A percentile compares a stretch with the other conserved stretches of the same genome.
Evolutionary conservation across 2,329 filamentous ascomycete species (phyloP).

Genomic region (Aureobasidium vineae): DNA sequence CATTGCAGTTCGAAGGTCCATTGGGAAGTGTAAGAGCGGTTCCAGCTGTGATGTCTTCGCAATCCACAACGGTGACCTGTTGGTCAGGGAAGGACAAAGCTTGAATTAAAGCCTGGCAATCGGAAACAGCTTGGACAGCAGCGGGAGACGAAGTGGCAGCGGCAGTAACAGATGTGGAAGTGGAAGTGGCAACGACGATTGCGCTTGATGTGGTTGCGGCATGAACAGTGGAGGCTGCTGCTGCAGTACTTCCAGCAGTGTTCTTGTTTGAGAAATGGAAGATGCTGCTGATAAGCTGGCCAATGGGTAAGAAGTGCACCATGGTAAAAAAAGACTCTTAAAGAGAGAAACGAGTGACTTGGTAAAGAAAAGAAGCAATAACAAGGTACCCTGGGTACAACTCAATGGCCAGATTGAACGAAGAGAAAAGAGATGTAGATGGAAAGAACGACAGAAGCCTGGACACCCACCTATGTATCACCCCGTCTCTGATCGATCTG

Average conservation of each 20-base stretch:
- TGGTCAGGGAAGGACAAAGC: slow-evolving; percentile 9
- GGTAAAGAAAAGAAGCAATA: neutral
- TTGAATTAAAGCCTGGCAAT: slow-evolving; percentile 4
- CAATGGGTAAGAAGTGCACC: slow-evolving; percentile 1
- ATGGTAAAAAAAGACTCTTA: neutral
- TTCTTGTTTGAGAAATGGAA: slow-evolving; percentile 1
- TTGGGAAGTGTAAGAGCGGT: slow-evolving; percentile 2
- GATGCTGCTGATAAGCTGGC: slow-evolving; percentile 4
- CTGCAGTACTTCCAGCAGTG: slow-evolving; percentile 9
- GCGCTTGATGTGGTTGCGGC: neutral
- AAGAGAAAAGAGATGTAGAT: neutral
- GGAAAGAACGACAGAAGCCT: neutral
- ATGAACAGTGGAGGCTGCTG: slow-evolving; percentile 5
- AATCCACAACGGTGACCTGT: neutral
- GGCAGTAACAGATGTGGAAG: neutral
- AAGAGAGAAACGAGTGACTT: slow-evolving; percentile 1
- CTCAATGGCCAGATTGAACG: neutral
- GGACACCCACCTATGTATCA: slow-evolving; percentile 1
- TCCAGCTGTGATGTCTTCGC: slow-evolving; percentile 8
- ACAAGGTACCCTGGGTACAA: neutral
- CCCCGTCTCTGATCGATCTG: slow-evolving; percentile 1
- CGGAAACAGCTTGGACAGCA: neutral
- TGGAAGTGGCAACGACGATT: neutral
- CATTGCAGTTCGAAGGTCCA: slow-evolving; percentile 10
- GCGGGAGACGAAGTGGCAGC: neutral